Percentiles rank a stretch among this genome's conserved stretches.
phyloP scores from a whole-genome alignment of 2,329 filamentous ascomycete genomes.

The Alternaria dauci region DNA sequence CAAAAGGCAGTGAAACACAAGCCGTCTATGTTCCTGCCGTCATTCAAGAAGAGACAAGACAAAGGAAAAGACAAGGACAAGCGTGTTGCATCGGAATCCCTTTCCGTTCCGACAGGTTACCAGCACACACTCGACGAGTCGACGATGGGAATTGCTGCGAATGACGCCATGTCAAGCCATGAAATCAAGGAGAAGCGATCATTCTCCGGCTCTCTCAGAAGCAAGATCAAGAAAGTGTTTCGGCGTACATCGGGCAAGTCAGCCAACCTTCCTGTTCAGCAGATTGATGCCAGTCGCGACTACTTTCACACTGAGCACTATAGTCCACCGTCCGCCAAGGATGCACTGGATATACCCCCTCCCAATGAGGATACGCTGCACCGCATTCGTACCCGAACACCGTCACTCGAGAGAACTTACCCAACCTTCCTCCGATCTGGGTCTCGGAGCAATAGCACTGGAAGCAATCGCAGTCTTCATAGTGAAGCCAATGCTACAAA shows the following conservation, averaged over 20 bases:
- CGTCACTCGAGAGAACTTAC: slow-evolving; percentile 29
- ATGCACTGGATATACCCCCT: slow-evolving; percentile 46
- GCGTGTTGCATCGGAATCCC: slow-evolving; percentile 21
- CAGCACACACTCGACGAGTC: slow-evolving; percentile 21
- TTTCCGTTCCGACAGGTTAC: slow-evolving; percentile 22
- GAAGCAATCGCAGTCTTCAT: slow-evolving; percentile 40
- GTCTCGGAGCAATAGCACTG: slow-evolving; percentile 35
- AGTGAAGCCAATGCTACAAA: slow-evolving; percentile 60
- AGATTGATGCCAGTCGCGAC: slow-evolving; percentile 58
- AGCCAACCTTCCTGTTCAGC: slow-evolving; percentile 59
- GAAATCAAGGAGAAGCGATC: slow-evolving; percentile 67
- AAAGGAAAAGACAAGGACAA: slow-evolving; percentile 34
- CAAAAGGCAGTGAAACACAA: slow-evolving; percentile 52
- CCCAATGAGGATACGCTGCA: slow-evolving; percentile 58
- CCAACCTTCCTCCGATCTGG: slow-evolving; percentile 23
- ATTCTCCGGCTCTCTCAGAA: slow-evolving; percentile 68
- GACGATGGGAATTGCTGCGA: slow-evolving; percentile 19
- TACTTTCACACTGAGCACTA: slow-evolving; percentile 44
- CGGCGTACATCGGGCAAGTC: slow-evolving; percentile 48
- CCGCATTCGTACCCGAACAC: slow-evolving; percentile 40
- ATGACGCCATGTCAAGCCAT: slow-evolving; percentile 35
- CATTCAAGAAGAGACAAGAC: slow-evolving; percentile 56
- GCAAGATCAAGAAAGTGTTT: slow-evolving; percentile 68
- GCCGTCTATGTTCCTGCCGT: slow-evolving; percentile 55
- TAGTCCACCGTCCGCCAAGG: slow-evolving; percentile 27